These are phyloP conservation scores for Aspergillus melleus DNA, from an alignment of 2,329 filamentous ascomycete species.

Conservation along the genomic window DNA sequence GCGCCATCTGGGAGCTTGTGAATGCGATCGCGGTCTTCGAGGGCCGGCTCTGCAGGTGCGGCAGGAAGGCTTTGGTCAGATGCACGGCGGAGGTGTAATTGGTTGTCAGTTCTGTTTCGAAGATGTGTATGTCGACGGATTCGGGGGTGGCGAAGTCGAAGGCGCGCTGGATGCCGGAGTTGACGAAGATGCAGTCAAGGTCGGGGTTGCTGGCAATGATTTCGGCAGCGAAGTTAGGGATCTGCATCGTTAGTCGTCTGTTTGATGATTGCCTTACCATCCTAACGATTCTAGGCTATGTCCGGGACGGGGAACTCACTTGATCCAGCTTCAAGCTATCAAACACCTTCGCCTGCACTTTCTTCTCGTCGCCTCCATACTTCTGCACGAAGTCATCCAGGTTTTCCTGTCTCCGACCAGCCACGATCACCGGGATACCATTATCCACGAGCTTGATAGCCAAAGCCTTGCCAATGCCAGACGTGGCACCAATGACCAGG, in stretches of 20 bases:
- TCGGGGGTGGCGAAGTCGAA: constrained; percentile 53
- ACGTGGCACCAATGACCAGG: constrained; percentile 54
- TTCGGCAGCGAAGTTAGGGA: constrained; percentile 20
- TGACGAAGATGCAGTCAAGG: constrained; percentile 54
- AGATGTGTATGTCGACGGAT: constrained; percentile 44
- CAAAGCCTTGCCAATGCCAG: constrained; percentile 49
- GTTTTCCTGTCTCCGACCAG: constrained; percentile 54
- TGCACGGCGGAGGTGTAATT: constrained; percentile 54
- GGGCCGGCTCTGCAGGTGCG: constrained; percentile 48
- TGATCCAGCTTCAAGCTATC: constrained; percentile 53
- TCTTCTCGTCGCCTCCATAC: constrained; percentile 49
- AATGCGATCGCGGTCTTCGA: constrained; percentile 46
- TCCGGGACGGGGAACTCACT: background rate
- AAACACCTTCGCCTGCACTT: constrained; percentile 42
- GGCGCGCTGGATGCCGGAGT: constrained; percentile 54
- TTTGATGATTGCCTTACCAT: background rate
- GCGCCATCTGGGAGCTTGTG: constrained; percentile 53
- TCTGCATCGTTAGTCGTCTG: constrained; percentile 7
- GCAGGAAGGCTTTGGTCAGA: constrained; percentile 52
- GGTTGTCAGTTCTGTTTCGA: constrained; percentile 50
- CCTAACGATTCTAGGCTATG: background rate
- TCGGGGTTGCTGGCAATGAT: constrained; percentile 48
- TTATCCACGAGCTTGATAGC: constrained; percentile 51
- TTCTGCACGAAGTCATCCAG: constrained; percentile 50
- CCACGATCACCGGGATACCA: constrained; percentile 49